A percentile compares a stretch with the other conserved stretches of the same genome.
These are phyloP conservation scores for Clavispora phyllophila DNA, from an alignment of 805 yeast species.

Conservation along the genomic window DNA sequence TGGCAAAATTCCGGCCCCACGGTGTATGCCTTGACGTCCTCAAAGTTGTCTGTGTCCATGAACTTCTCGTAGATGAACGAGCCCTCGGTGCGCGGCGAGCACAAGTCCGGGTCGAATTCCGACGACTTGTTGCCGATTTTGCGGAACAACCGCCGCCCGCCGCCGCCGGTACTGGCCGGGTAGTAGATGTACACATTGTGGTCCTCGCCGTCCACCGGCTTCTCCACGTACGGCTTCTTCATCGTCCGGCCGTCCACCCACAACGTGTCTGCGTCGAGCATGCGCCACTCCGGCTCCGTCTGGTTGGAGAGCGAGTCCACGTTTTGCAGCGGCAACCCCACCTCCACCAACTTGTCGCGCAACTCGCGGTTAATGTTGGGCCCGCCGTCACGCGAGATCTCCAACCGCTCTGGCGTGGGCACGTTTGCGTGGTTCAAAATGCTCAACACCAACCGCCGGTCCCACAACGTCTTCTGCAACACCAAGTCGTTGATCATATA, in stretches of 20 bases:
- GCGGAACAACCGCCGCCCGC: slow-evolving; percentile 90
- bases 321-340: slow-evolving; percentile 36
- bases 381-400: slow-evolving; percentile 95
- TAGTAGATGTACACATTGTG: slow-evolving; percentile 94
- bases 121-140: slow-evolving; percentile 96
- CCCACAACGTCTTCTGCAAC: slow-evolving; percentile 96
- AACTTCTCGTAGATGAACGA: slow-evolving; percentile 89
- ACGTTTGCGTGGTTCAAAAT: slow-evolving; percentile 78
- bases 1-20: slow-evolving; percentile 90
- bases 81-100: slow-evolving; percentile 78
- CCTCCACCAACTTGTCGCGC: slow-evolving; percentile 39
- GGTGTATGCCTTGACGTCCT: slow-evolving; percentile 97
- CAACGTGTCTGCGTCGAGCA: slow-evolving; percentile 78
- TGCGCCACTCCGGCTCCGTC: slow-evolving; percentile 74
- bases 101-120: slow-evolving; percentile 82
- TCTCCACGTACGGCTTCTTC: slow-evolving; percentile 92
- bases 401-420: slow-evolving; percentile 83
- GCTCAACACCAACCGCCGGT: slow-evolving; percentile 79
- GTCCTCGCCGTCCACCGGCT: slow-evolving; percentile 98
- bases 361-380: slow-evolving; percentile 70
- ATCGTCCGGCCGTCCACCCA: slow-evolving; percentile 67
- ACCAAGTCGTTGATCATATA: slow-evolving; percentile 81
- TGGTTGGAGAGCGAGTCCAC: slow-evolving; percentile 60
- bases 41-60: slow-evolving; percentile 97
- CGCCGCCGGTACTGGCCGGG: slow-evolving; percentile 87